Evolutionary conservation across 2,329 filamentous ascomycete genomes (phyloP).

Genomic region (Stylonectria norvegica): DNA sequence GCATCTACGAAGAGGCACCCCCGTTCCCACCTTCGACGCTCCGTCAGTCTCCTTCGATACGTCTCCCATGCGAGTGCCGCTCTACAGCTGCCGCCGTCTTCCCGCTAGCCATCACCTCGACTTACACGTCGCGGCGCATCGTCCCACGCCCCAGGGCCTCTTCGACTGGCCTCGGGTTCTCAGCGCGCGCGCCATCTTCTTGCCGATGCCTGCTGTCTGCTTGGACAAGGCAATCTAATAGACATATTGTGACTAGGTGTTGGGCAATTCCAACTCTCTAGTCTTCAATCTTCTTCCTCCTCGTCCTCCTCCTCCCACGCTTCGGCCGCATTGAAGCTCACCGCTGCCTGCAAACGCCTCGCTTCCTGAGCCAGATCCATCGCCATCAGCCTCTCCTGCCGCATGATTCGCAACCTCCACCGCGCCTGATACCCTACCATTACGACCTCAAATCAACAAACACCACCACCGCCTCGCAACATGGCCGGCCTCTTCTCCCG

Average conservation of each 20-base stretch:
- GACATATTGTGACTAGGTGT: too few species aligned
- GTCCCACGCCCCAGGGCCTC: slow-evolving; percentile 5
- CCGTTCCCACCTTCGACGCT: slow-evolving; percentile 10
- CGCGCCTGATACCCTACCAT: slow-evolving; percentile 9
- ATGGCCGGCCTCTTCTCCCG: slow-evolving; percentile 61
- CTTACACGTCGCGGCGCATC: slow-evolving; percentile 14
- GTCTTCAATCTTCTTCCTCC: too few species aligned
- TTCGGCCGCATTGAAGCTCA: background rate
- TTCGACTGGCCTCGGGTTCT: too few species aligned
- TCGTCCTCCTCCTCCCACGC: background rate
- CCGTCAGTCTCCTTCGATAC: background rate
- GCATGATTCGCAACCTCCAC: slow-evolving; percentile 13
- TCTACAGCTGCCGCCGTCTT: slow-evolving; percentile 2
- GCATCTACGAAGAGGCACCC: slow-evolving; percentile 2
- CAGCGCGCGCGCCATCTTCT: too few species aligned
- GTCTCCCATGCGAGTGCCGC: too few species aligned
- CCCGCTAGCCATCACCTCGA: slow-evolving; percentile 2
- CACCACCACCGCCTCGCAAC: slow-evolving; percentile 21
- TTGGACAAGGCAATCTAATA: too few species aligned
- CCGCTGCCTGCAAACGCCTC: too few species aligned
- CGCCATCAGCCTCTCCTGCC: slow-evolving; percentile 2
- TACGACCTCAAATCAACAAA: slow-evolving; percentile 1
- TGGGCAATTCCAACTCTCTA: too few species aligned
- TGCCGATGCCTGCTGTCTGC: too few species aligned
- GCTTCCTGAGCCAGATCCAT: too few species aligned